Conservation (phyloP, 75 land plant genomes). For the Azolla pinnata region DNA sequence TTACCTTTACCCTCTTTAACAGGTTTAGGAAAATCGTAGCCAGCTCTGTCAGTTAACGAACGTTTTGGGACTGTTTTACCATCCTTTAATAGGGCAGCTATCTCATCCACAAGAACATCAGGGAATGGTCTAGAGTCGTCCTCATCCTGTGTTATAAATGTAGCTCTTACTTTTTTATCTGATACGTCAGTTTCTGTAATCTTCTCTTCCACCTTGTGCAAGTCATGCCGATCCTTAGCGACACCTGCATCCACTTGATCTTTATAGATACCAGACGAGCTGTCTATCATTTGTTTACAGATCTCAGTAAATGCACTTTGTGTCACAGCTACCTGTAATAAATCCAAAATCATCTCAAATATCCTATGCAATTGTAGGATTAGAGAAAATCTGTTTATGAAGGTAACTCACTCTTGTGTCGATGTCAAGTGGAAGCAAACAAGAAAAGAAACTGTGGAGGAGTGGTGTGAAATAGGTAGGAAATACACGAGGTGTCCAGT, state of each 20-base stretch:
- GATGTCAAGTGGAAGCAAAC: constrained; percentile 58
- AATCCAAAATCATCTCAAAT: neutral
- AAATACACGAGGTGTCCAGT: constrained; percentile 52
- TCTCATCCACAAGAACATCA: no score
- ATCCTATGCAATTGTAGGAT: no score
- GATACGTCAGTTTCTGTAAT: no score
- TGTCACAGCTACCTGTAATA: constrained; percentile 59
- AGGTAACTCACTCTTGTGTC: constrained; percentile 76
- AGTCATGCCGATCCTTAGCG: neutral
- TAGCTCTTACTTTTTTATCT: no score
- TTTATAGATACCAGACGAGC: constrained; percentile 7
- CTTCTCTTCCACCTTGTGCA: constrained; percentile 11
- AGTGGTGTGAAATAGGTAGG: constrained; percentile 86
- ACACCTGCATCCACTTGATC: neutral
- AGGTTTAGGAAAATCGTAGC: no score
- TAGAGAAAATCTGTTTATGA: constrained; percentile 8
- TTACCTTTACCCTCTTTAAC: no score
- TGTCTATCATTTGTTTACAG: constrained; percentile 62
- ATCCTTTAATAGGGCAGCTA: no score
- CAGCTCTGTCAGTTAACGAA: no score
- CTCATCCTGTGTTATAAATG: no score
- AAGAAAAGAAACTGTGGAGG: constrained; percentile 91
- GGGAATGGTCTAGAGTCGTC: no score
- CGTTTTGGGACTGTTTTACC: no score
- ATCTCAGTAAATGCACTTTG: constrained; percentile 70